These are phyloP conservation scores for Phytophthora cryptogea DNA, from an alignment of 352 stramenopile species.

Conservation along the genomic window DNA sequence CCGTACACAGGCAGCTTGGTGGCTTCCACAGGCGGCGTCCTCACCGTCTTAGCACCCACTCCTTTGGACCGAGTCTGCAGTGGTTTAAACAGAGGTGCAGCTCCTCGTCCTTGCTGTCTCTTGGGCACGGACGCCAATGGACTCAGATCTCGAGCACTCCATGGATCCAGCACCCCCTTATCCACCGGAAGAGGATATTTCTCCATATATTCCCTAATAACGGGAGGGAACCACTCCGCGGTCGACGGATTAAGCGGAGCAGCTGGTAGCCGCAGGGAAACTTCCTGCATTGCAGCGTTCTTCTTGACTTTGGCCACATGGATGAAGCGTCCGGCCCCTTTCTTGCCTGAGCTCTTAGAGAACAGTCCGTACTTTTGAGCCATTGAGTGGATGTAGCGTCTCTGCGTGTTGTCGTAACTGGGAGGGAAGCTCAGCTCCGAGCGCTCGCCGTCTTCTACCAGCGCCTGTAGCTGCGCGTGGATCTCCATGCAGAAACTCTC, in stretches of 20 bases:
- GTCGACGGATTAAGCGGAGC: slow-evolving; percentile 37
- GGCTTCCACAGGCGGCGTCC: slow-evolving; percentile 16
- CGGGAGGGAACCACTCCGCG: slow-evolving; percentile 47
- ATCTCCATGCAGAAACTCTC: slow-evolving; percentile 79
- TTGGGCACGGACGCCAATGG: slow-evolving; percentile 19
- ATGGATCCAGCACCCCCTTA: slow-evolving; percentile 25
- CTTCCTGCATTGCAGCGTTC: slow-evolving; percentile 75
- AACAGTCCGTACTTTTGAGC: slow-evolving; percentile 84
- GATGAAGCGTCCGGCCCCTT: slow-evolving; percentile 61
- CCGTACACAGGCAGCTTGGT: slow-evolving; percentile 59
- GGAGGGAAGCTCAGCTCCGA: slow-evolving; percentile 71
- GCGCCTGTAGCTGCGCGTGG: slow-evolving; percentile 56
- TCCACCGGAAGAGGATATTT: slow-evolving; percentile 36
- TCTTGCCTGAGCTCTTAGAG: slow-evolving; percentile 82
- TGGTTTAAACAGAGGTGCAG: slow-evolving; percentile 46
- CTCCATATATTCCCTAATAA: slow-evolving; percentile 49
- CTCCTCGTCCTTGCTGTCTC: slow-evolving; percentile 20
- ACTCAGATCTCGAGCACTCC: slow-evolving; percentile 31
- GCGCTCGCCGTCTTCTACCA: slow-evolving; percentile 61
- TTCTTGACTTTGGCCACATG: slow-evolving; percentile 85
- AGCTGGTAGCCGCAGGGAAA: slow-evolving; percentile 58
- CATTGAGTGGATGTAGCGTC: slow-evolving; percentile 80
- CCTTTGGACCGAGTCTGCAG: slow-evolving; percentile 22
- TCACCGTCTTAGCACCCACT: slow-evolving; percentile 17
- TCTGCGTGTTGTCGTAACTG: slow-evolving; percentile 76